Evolutionary conservation across 1,284 basidiomycete species (phyloP).

Genomic region (Hemileia vastatrix): DNA sequence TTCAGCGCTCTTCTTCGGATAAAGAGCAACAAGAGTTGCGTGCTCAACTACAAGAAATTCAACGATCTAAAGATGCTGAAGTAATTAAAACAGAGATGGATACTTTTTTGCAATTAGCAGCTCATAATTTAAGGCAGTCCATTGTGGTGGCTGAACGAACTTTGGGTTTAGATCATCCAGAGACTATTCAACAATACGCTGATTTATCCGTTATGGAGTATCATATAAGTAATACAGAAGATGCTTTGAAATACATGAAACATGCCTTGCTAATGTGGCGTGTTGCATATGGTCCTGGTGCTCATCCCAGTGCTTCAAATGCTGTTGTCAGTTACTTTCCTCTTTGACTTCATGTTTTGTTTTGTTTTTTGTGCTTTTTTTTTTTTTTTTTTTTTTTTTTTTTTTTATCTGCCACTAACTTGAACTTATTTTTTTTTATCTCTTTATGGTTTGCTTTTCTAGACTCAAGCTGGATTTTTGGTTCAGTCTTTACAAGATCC

Average conservation of each 20-base stretch:
- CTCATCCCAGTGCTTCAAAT: constrained; percentile 20
- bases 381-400: not conserved
- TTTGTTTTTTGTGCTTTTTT: not conserved
- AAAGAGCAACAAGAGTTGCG: constrained; percentile 24
- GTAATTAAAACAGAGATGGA: constrained; percentile 31
- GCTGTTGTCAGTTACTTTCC: constrained; percentile 8
- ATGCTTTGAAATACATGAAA: constrained; percentile 48
- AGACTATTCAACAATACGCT: constrained; percentile 52
- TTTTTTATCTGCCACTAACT: not conserved
- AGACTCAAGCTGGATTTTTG: constrained; percentile 21
- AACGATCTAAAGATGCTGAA: constrained; percentile 27
- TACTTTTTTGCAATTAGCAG: constrained; percentile 47
- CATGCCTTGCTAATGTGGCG: constrained; percentile 51
- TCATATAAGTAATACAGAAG: constrained; percentile 48
- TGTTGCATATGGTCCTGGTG: constrained; percentile 48
- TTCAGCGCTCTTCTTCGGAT: constrained; percentile 20
- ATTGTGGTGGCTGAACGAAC: constrained; percentile 53
- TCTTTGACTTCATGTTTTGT: not conserved
- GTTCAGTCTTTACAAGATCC: constrained; percentile 12
- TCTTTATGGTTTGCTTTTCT: not conserved
- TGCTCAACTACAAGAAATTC: constrained; percentile 18
- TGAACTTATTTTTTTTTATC: not conserved
- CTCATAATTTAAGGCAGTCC: constrained; percentile 51
- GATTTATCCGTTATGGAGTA: constrained; percentile 52
- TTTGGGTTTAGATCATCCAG: constrained; percentile 51